These are phyloP conservation scores for Deinandra increscens DNA, from an alignment of 129 eudicot species.

Conservation along the genomic window DNA sequence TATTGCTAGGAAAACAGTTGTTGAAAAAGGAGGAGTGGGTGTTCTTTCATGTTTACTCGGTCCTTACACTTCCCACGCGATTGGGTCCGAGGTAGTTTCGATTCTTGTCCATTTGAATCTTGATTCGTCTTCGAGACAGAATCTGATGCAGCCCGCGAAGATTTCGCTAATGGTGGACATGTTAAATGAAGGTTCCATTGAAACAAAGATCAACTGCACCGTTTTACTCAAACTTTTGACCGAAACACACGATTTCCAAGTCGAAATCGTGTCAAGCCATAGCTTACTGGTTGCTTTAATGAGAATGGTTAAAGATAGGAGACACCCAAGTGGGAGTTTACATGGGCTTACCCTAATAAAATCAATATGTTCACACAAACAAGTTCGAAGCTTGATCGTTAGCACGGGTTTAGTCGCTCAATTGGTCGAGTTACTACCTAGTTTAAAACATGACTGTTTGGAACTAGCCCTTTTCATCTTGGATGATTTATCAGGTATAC, in stretches of 20 bases:
- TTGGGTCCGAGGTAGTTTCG: slow-evolving; percentile 47
- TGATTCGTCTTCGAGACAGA: slow-evolving; percentile 23
- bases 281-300: slow-evolving; percentile 41
- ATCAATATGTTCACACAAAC: slow-evolving; percentile 31
- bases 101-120: slow-evolving; percentile 45
- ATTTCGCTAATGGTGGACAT: slow-evolving; percentile 46
- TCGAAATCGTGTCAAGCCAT: slow-evolving; percentile 41
- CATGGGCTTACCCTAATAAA: slow-evolving; percentile 40
- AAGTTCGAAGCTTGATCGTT: slow-evolving; percentile 31
- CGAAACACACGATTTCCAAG: slow-evolving; percentile 35
- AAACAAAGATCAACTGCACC: slow-evolving; percentile 46
- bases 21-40: slow-evolving; percentile 33
- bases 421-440: slow-evolving; percentile 40
- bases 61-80: slow-evolving; percentile 47
- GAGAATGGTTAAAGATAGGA: slow-evolving; percentile 37
- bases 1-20: slow-evolving; percentile 21
- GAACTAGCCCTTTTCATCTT: slow-evolving; percentile 36
- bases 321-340: slow-evolving; percentile 33
- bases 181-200: slow-evolving; percentile 49
- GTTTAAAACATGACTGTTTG: slow-evolving; percentile 31
- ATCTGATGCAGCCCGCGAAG: slow-evolving; percentile 43
- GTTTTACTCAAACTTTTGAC: slow-evolving; percentile 33
- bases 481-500: slow-evolving; percentile 28
- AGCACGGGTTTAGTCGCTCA: slow-evolving; percentile 39
- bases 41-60: slow-evolving; percentile 39